Evolutionary conservation across 2,329 filamentous ascomycete species (phyloP).

Genomic region (Conoideocrella luteorostrata): DNA sequence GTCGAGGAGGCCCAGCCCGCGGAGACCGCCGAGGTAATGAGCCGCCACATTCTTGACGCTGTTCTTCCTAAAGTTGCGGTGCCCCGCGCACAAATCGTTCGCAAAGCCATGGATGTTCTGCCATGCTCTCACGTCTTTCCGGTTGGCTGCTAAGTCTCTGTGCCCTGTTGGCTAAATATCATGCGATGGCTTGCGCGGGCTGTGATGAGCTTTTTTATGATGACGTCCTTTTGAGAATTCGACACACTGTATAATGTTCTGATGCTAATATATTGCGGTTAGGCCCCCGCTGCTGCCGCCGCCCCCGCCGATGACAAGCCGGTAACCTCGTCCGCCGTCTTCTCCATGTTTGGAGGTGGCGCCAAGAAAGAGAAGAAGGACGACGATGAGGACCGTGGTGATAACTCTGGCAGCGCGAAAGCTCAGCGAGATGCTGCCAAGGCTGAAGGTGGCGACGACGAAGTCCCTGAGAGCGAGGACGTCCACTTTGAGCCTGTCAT

Average conservation of each 20-base stretch:
- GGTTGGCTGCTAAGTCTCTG: no score
- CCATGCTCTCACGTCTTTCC: no score
- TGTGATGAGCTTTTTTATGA: no score
- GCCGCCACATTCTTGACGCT: not conserved
- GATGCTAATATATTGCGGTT: not conserved
- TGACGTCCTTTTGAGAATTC: no score
- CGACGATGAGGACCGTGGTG: constrained; percentile 66
- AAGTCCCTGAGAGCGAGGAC: constrained; percentile 80
- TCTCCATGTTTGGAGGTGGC: constrained; percentile 98
- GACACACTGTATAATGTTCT: not conserved
- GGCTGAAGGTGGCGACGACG: constrained; percentile 57
- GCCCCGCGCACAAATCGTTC: not conserved
- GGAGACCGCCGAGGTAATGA: constrained; percentile 22
- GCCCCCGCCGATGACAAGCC: constrained; percentile 20
- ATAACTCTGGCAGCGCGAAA: constrained; percentile 85
- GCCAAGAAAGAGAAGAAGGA: constrained; percentile 96
- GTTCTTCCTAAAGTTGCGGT: not conserved
- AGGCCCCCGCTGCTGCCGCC: constrained; percentile 10
- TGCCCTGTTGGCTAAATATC: no score
- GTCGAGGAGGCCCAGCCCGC: constrained; percentile 36
- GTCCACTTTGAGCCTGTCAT: constrained; percentile 97
- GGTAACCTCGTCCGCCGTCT: constrained; percentile 62
- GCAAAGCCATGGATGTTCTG: not conserved
- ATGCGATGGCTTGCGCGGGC: no score
- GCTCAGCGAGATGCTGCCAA: constrained; percentile 61